Evolutionary conservation across 495 filamentous ascomycete species (phyloP), one percentile per base, ranked within the genome.

Genomic region (Daldinia decipiens): DNA sequence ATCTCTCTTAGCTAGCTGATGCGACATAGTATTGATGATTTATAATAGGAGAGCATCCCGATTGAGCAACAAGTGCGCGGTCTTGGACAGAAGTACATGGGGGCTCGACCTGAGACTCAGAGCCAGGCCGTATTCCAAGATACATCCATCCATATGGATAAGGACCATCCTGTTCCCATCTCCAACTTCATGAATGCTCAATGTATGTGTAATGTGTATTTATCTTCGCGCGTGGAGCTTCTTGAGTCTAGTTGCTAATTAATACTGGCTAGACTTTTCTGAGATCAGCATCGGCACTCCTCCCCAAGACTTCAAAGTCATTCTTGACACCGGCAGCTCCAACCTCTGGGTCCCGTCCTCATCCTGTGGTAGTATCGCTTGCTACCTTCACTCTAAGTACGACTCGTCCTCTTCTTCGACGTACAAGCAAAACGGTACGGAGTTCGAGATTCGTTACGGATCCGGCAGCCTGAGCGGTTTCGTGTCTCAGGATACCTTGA

Each of bases 111-210:
- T 27, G 79, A 90, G 47, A 79, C 81, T 45, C 90, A 94, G 73
- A 75, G 85, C 69, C 85, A 93, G 55, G 90, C 89, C 73, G 85
- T 95, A 76, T 96, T 97, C 86, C 87, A 89, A 74, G 91, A 93
- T 59, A 87, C 88, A 59, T 83, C 88, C 26, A 81, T 92, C 77
- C 87, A 92, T 63, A 81, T 82, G 34, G 85, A 91, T 57, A 85
- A 84, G 62, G 87, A 87, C 66, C 95, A 99, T 74, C 87, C 90
- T 36, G 92, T 99, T 17, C 90, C 95, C 56, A 90, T 99, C 69
- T 92, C 89, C 78, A 99, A 99, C 86, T 99, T 98, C 84, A 83
- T 99, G 82, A 99, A 99, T 75, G 96, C 96, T 62, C 96, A 99
- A 82, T 99, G 95, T 97, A 90, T 73, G 92, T 80, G 65, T 52